Conservation (phyloP, 2,329 filamentous ascomycete genomes). For the Chrysosporium queenslandicum region DNA sequence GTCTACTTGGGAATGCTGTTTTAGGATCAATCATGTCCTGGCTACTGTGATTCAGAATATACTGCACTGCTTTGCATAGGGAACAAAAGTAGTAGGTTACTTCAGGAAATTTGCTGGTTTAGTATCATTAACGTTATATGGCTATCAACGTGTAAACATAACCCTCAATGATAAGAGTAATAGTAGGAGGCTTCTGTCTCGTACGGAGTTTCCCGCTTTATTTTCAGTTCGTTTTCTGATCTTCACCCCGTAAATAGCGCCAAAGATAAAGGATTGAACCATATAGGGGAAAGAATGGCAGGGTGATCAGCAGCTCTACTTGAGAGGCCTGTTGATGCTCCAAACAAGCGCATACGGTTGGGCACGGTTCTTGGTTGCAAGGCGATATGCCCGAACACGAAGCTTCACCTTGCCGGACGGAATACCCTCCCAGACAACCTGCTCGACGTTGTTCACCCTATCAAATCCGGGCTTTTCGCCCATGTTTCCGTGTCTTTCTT, state of each 20-base stretch:
- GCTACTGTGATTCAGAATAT: too few relatives aligned
- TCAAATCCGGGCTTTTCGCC: conserved; percentile 15
- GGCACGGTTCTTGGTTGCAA: conserved; percentile 6
- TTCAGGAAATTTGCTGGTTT: too few relatives aligned
- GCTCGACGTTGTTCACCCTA: conserved; percentile 20
- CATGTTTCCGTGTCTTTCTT: conserved; percentile 19
- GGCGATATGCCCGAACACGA: conserved; percentile 8
- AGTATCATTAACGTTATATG: background rate
- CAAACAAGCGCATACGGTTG: conserved; percentile 18
- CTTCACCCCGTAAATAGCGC: background rate
- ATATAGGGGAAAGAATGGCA: background rate
- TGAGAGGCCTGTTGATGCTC: conserved; percentile 14
- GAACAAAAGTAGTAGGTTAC: too few relatives aligned
- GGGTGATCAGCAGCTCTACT: background rate
- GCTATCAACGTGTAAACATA: background rate
- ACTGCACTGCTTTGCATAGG: too few relatives aligned
- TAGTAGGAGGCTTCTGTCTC: background rate
- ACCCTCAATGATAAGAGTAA: background rate
- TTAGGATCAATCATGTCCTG: too few relatives aligned
- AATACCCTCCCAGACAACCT: conserved; percentile 17
- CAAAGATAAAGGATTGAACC: background rate
- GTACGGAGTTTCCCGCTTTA: background rate
- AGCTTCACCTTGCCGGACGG: conserved; percentile 11
- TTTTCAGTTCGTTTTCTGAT: background rate
- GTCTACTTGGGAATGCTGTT: too few relatives aligned